Evolutionary conservation across 768 basidiomycete species (phyloP).

Genomic region (Glaciozyma antarctica): DNA sequence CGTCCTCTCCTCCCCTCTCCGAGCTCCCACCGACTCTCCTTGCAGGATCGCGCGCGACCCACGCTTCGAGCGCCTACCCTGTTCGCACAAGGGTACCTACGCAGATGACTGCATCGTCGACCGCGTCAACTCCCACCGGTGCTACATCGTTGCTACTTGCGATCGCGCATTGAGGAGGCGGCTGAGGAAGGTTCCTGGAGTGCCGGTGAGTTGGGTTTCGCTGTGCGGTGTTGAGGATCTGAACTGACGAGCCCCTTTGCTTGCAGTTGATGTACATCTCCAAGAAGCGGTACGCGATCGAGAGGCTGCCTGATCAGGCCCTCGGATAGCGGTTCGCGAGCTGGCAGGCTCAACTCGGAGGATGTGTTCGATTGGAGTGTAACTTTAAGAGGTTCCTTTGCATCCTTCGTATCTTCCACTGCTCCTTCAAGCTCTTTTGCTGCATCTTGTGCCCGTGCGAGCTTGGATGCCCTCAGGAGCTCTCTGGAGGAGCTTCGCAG

Average conservation of each 20-base stretch:
- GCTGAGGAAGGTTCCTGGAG: conserved; percentile 62
- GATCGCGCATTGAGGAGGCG: conserved; percentile 87
- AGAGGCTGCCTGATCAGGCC: conserved; percentile 82
- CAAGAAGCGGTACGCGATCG: conserved; percentile 81
- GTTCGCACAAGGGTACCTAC: conserved; percentile 92
- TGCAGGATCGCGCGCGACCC: conserved; percentile 88
- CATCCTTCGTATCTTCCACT: too few species aligned
- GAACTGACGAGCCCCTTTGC: not conserved
- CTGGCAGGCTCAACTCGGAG: too few species aligned
- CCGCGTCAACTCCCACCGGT: conserved; percentile 86
- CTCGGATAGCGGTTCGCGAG: conserved; percentile 17
- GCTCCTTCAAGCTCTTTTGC: too few species aligned
- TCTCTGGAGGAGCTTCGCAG: too few species aligned
- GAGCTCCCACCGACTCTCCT: not conserved
- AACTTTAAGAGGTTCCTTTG: too few species aligned
- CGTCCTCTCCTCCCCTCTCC: conserved; percentile 36
- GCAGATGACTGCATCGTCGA: conserved; percentile 98
- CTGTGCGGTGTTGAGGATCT: not conserved
- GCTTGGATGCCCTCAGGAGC: too few species aligned
- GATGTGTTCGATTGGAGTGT: too few species aligned
- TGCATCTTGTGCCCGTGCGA: too few species aligned
- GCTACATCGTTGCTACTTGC: conserved; percentile 95
- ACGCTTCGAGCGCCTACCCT: conserved; percentile 84
- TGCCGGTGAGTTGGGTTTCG: conserved; percentile 18
- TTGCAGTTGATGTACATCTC: conserved; percentile 92